Percentiles rank a stretch among this genome's conserved stretches.
These are phyloP conservation scores for Psilocybe mexicana DNA, from an alignment of 1,284 basidiomycete species.

Conservation along the genomic window DNA sequence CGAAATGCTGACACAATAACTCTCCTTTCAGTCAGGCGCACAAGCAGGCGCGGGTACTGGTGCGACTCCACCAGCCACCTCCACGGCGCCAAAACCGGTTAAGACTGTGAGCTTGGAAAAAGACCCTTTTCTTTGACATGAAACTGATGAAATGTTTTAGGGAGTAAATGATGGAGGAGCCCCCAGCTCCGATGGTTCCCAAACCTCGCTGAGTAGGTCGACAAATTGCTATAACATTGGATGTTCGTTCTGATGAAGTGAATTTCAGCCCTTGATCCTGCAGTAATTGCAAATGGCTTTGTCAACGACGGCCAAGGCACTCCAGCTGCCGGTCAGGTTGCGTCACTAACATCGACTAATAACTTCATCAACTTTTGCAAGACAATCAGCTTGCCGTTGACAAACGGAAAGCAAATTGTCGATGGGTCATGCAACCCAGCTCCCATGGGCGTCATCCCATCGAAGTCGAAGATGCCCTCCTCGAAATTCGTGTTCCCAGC, in stretches of 20 bases:
- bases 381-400: slow-evolving; percentile 36
- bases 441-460: slow-evolving; percentile 55
- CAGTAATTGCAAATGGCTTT: slow-evolving; percentile 47
- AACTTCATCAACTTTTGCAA: slow-evolving; percentile 64
- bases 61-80: slow-evolving; percentile 9
- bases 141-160: slow-evolving; percentile 6
- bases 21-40: slow-evolving; percentile 20
- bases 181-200: slow-evolving; percentile 17
- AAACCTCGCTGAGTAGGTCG: slow-evolving; percentile 38
- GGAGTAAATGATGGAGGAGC: slow-evolving; percentile 22
- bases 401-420: slow-evolving; percentile 46
- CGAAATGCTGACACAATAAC: not conserved
- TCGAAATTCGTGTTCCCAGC: slow-evolving; percentile 52
- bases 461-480: slow-evolving; percentile 50
- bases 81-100: slow-evolving; percentile 9
- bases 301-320: slow-evolving; percentile 45
- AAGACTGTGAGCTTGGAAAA: not conserved
- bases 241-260: not conserved
- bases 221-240: not conserved
- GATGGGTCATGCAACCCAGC: slow-evolving; percentile 62
- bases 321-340: slow-evolving; percentile 43
- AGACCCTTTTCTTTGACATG: not conserved
- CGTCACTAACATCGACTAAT: slow-evolving; percentile 59
- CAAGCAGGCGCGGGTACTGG: slow-evolving; percentile 14
- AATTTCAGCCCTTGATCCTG: slow-evolving; percentile 39